A percentile compares a stretch with the other conserved stretches of the same genome.
These are phyloP conservation scores for Solanum sparsipilum DNA, from an alignment of 257 asterid species.

Conservation along the genomic window DNA sequence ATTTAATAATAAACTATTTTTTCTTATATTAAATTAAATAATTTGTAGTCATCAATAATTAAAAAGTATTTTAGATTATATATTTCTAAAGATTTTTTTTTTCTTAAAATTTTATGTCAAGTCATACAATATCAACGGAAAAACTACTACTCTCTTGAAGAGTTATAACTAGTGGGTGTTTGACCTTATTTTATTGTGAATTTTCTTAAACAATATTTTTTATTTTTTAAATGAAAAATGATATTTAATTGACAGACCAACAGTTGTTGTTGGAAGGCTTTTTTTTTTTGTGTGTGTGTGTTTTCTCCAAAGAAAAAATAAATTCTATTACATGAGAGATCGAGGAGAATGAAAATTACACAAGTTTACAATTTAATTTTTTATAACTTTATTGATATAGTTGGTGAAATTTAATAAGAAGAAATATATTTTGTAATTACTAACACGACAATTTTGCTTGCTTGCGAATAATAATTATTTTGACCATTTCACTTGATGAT, in stretches of 20 bases:
- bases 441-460: too few relatives aligned
- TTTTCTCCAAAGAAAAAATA: background rate
- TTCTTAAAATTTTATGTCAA: background rate
- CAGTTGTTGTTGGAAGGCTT: background rate
- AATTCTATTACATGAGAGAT: background rate
- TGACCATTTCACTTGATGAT: background rate
- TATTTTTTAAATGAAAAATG: too few relatives aligned
- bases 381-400: background rate
- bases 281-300: background rate
- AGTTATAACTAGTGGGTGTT: too few relatives aligned
- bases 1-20: too few relatives aligned
- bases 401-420: background rate
- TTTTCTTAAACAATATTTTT: too few relatives aligned
- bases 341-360: background rate
- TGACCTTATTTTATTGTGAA: background rate
- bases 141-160: background rate
- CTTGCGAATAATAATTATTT: too few relatives aligned
- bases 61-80: too few relatives aligned
- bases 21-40: too few relatives aligned
- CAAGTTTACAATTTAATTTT: background rate
- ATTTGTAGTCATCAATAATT: too few relatives aligned
- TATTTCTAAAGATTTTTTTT: background rate
- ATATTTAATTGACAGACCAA: too few relatives aligned
- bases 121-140: background rate
- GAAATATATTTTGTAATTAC: background rate